Evolutionary conservation across 2,329 filamentous ascomycete genomes (phyloP), one percentile per base, ranked within the genome.

Genomic region (Apiospora phragmitis): DNA sequence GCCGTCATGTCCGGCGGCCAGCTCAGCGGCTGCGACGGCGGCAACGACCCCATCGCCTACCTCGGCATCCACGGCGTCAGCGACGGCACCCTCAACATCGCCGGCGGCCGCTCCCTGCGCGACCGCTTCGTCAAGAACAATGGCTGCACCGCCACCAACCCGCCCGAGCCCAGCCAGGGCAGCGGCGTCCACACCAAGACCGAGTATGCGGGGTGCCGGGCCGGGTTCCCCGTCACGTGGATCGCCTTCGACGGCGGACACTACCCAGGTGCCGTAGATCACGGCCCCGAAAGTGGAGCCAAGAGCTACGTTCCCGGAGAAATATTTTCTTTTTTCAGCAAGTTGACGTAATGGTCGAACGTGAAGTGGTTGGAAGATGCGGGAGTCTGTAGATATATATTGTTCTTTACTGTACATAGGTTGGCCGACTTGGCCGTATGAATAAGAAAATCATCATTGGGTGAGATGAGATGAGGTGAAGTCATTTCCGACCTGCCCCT

Each of bases 41-140:
- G 68, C 49, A 29, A 14, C 51, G 68, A 69, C 24, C 68, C 68
- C 47, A 62, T 69, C 41, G 68, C 68, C 21, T 69, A 69, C 38
- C 47, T 69, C 11, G 68, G 68, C 51, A 69, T 69, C 35, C 68
- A 69, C 68, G 68, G 68, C 68, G 45, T 69, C 49, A 62, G 47
- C 68, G 68, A 69, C 41, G 68, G 68, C 32, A 69, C 68, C 32
- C 68, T 69, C 47, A 29, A 41, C 35, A 65, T 43, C 38, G 51
- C 29, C 68, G 49, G 24, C 35, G 81, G 81, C 38, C 71, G 78
- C 11, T 67, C 74, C 70, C 74, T 83, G 71, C 78, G 80, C 7
- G 80, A 83, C 69, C 76, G 74, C 47, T 83, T 83, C 71, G 78
- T 81, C 24, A 72, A 70, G 66, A 81, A 82, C 68, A 84, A 83